A percentile compares a stretch with the other conserved stretches of the same genome.
Evolutionary conservation across 371 early-diverging fungal species (phyloP).

Genomic region (Smittium culicis): DNA sequence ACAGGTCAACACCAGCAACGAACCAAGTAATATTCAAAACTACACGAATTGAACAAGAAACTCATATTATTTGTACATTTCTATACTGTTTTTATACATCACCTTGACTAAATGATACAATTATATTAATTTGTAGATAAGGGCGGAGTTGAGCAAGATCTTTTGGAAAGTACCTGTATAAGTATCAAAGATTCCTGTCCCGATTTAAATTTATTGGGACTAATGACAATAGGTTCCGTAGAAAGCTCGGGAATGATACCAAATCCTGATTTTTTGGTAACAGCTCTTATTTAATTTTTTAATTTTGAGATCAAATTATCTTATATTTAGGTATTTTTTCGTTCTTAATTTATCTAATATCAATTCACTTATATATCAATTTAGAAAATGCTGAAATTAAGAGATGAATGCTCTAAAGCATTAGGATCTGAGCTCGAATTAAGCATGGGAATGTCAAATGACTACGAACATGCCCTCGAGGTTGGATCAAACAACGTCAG

Average conservation of each 20-base stretch:
- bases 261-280: slow-evolving; percentile 70
- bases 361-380: too few species aligned
- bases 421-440: slow-evolving; percentile 45
- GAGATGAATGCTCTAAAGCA: too few species aligned
- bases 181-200: slow-evolving; percentile 53
- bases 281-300: too few species aligned
- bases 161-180: slow-evolving; percentile 34
- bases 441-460: slow-evolving; percentile 96
- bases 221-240: slow-evolving; percentile 90
- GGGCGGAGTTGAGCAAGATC: slow-evolving; percentile 49
- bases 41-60: too few species aligned
- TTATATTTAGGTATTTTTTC: too few species aligned
- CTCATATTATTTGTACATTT: slow-evolving; percentile 24
- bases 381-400: slow-evolving; percentile 16
- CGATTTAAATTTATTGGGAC: slow-evolving; percentile 53
- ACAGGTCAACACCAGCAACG: slow-evolving; percentile 88
- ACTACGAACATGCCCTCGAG: slow-evolving; percentile 66
- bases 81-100: neutral
- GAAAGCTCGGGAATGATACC: slow-evolving; percentile 38
- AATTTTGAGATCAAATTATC: too few species aligned
- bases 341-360: too few species aligned
- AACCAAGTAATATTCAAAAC: too few species aligned
- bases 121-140: slow-evolving; percentile 33
- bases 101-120: neutral
- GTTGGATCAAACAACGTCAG: slow-evolving; percentile 82